Base-by-base conservation (phyloP, 768 basidiomycete genomes). In the Lepiota subincarnata region DNA sequence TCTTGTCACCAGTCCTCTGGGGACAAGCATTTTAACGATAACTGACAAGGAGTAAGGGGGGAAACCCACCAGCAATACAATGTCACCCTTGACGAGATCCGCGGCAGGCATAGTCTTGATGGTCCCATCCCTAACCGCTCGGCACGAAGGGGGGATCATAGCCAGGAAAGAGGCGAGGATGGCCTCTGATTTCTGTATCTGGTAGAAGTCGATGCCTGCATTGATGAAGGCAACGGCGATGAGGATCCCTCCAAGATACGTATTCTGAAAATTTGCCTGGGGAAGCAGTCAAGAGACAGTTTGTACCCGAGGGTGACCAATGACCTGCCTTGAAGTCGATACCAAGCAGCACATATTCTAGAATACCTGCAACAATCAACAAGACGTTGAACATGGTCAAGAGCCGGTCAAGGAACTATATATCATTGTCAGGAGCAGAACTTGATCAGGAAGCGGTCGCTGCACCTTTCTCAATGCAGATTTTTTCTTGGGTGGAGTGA, bases 111-210 rank as follows among this genome's bases (percentile, higher is more conserved):
- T 75, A 4, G 76, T 75, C 26, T 66, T 62, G 50, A 87, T 76
- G 2, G 75, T 70, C 0, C 79, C 78, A 54, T 81, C 80, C 39
- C 85, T 79, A 48, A 87, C 69, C 22, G 82, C 83, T 38, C 76
- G 82, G 61, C 82, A 86, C 6, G 81, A 74, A 0, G 85, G 85
- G 13, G 85, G 85, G 46, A 87, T 87, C 82, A 87, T 82, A 8
- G 85, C 85, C 31, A 87, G 70, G 70, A 87, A 87, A 1, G 82
- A 83, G 3, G 84, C 84, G 3, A 87, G 72, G 59, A 87, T 87
- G 36, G 83, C 83, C 62, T 86, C 85, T 7, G 84, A 84, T 61
- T 86, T 87, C 68, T 87, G 85, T 26, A 86, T 75, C 70, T 87
- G 85, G 64, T 79, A 79, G 64, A 83, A 87, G 64, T 87, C 85